Evolutionary conservation across 2,329 filamentous ascomycete genomes (phyloP).

Genomic region (Cercospora sp.): DNA sequence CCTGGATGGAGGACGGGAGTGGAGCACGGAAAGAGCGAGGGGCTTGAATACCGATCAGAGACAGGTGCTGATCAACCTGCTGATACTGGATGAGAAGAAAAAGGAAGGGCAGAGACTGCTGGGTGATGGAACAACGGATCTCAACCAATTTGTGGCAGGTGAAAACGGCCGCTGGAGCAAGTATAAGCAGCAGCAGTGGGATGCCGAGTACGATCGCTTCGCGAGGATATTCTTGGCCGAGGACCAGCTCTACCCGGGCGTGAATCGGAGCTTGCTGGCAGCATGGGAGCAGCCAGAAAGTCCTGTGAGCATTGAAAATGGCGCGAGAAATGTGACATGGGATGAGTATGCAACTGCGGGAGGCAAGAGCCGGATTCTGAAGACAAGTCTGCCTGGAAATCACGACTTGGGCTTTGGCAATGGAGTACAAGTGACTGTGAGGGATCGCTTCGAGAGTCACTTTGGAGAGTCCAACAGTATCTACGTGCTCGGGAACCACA

Average conservation of each 20-base stretch:
- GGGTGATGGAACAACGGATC: constrained; percentile 24
- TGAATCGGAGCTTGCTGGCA: constrained; percentile 25
- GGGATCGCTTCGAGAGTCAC: constrained; percentile 79
- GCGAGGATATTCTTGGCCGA: constrained; percentile 72
- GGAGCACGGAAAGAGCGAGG: constrained; percentile 65
- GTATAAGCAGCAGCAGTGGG: constrained; percentile 82
- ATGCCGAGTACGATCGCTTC: constrained; percentile 82
- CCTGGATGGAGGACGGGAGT: constrained; percentile 94
- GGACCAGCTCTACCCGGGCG: constrained; percentile 36
- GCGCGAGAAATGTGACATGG: constrained; percentile 60
- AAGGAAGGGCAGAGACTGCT: constrained; percentile 29
- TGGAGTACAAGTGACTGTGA: constrained; percentile 76
- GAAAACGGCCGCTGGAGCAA: constrained; percentile 55
- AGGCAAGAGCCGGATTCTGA: constrained; percentile 73
- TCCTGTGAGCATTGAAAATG: constrained; percentile 31
- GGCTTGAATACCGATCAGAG: constrained; percentile 27
- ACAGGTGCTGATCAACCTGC: constrained; percentile 26
- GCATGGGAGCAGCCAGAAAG: constrained; percentile 29
- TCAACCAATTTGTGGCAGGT: constrained; percentile 34
- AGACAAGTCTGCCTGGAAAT: constrained; percentile 86
- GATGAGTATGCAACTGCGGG: constrained; percentile 55
- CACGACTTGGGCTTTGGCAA: constrained; percentile 91
- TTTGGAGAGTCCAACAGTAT: constrained; percentile 92
- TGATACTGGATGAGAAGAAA: constrained; percentile 21
- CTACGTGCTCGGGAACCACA: constrained; percentile 91